Conservation (phyloP, 2,329 filamentous ascomycete genomes). For the Trichoderma asperellum region DNA sequence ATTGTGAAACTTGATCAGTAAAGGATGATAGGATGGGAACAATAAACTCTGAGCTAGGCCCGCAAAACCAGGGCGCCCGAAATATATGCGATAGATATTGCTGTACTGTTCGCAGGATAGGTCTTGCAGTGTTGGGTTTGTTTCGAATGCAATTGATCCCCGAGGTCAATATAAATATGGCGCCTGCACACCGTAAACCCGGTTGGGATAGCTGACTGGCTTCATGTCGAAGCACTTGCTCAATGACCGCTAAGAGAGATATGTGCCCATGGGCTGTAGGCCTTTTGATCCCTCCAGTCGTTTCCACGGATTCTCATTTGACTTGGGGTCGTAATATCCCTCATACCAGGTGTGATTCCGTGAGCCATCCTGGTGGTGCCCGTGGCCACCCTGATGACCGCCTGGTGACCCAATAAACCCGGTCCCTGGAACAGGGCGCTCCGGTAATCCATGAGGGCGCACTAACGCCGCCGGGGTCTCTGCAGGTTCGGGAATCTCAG, state of each 20-base stretch:
- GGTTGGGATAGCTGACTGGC: too few species aligned
- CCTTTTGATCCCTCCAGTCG: constrained; percentile 54
- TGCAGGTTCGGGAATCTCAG: not conserved
- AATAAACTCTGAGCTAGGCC: not conserved
- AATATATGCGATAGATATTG: not conserved
- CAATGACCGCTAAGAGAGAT: constrained; percentile 42
- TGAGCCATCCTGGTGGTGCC: constrained; percentile 24
- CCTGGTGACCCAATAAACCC: constrained; percentile 25
- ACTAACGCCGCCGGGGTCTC: constrained; percentile 37
- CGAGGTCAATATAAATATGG: not conserved
- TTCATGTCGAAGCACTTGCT: constrained; percentile 6
- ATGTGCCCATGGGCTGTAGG: constrained; percentile 50
- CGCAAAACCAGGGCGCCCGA: not conserved
- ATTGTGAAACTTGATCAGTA: not conserved
- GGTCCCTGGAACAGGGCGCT: constrained; percentile 37
- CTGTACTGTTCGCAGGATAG: not conserved
- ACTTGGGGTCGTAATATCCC: constrained; percentile 70
- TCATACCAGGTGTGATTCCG: constrained; percentile 57
- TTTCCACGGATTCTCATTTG: constrained; percentile 75
- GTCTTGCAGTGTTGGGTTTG: not conserved
- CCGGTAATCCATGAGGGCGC: constrained; percentile 41
- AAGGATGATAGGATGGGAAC: not conserved
- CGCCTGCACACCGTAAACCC: not conserved
- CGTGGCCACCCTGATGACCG: constrained; percentile 16
- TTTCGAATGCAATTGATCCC: not conserved